Conservation (phyloP, 1,284 basidiomycete species). For the Ganoderma multipileum region DNA sequence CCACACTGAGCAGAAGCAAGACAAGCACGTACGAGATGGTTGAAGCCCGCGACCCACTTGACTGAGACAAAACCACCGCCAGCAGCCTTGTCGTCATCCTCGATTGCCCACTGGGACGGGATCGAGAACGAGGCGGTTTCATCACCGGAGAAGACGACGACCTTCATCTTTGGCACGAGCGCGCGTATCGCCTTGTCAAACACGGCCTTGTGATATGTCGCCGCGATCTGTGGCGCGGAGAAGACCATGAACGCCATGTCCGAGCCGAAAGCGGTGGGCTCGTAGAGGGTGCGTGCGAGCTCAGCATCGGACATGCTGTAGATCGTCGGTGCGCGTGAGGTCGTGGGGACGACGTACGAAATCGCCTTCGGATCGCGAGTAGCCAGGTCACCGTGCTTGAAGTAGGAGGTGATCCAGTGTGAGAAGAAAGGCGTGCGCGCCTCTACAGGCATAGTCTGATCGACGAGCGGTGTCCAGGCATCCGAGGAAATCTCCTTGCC, state of each 20-base stretch:
- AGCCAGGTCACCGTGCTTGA: conserved; percentile 42
- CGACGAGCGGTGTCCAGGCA: conserved; percentile 31
- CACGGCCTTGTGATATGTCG: conserved; percentile 4
- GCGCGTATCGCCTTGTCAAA: conserved; percentile 1
- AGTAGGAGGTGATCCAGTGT: conserved; percentile 44
- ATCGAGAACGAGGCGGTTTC: conserved; percentile 2
- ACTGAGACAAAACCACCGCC: background rate
- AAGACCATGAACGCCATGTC: conserved; percentile 28
- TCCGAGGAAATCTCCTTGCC: conserved; percentile 31
- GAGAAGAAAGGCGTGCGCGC: conserved; percentile 31
- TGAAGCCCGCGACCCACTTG: conserved; percentile 6
- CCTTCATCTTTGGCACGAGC: background rate
- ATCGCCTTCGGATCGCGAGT: conserved; percentile 34
- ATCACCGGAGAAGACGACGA: background rate
- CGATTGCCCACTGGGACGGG: background rate
- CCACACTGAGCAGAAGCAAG: background rate
- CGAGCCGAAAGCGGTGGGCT: conserved; percentile 6
- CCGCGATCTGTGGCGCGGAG: background rate
- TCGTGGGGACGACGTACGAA: conserved; percentile 30
- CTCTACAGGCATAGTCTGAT: conserved; percentile 31
- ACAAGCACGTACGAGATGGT: background rate
- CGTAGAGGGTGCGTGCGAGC: conserved; percentile 7
- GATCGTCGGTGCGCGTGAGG: conserved; percentile 29
- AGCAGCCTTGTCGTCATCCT: conserved; percentile 3
- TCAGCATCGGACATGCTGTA: conserved; percentile 31